A percentile compares a stretch with the other conserved stretches of the same genome.
Evolutionary conservation across 176 grass and related monocot species (phyloP).

Genomic region (Triticum timopheevii): DNA sequence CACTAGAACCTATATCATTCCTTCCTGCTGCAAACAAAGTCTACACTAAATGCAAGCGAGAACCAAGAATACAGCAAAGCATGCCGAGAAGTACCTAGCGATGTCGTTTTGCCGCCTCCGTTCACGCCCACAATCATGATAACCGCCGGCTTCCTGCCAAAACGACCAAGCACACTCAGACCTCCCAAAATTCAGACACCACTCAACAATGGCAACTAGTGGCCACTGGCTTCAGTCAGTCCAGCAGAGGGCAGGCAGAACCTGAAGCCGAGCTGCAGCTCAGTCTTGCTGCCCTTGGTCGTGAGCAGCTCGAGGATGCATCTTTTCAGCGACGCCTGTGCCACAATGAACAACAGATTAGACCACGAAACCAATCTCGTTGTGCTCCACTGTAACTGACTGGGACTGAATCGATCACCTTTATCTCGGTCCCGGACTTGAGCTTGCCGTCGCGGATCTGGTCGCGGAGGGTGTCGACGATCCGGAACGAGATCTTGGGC

Average conservation of each 20-base stretch:
- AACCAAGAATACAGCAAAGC: background rate
- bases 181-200: conserved; percentile 15
- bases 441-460: conserved; percentile 91
- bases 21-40: background rate
- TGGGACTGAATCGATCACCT: conserved; percentile 38
- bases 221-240: background rate
- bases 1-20: background rate
- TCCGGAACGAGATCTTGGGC: conserved; percentile 91
- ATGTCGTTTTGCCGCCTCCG: conserved; percentile 94
- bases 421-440: conserved; percentile 92
- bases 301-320: conserved; percentile 74
- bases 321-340: conserved; percentile 69
- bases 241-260: conserved; percentile 20
- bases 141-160: conserved; percentile 72
- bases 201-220: background rate
- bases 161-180: conserved; percentile 10
- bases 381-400: background rate
- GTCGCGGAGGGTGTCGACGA: conserved; percentile 85
- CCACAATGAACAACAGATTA: background rate
- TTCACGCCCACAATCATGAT: conserved; percentile 97
- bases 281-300: conserved; percentile 72
- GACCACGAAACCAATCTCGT: background rate
- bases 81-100: conserved; percentile 57
- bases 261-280: conserved; percentile 94
- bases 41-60: background rate